Conservation (phyloP, 2,329 filamentous ascomycete species). For the Diaporthe ilicicola region DNA sequence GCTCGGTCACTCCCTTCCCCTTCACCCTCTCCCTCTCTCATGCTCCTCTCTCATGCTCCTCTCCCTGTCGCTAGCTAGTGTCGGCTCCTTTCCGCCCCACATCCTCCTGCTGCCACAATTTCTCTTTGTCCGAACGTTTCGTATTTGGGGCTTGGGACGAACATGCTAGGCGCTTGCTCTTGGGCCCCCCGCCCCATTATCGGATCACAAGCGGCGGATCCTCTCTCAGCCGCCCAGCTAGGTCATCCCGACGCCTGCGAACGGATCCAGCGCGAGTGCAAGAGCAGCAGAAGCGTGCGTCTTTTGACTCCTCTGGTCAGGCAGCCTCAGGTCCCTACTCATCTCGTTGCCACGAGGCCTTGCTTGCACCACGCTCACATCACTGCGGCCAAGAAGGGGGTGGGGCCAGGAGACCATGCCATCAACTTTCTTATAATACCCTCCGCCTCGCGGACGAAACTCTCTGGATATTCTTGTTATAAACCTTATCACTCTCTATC, state of each 20-base stretch:
- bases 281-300: conserved; percentile 17
- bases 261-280: conserved; percentile 14
- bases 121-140: conserved; percentile 25
- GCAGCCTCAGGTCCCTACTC: conserved; percentile 19
- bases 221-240: conserved; percentile 13
- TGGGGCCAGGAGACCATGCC: conserved; percentile 18
- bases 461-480: conserved; percentile 7
- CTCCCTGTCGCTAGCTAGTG: conserved; percentile 7
- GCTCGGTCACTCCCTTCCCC: not conserved
- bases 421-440: conserved; percentile 30
- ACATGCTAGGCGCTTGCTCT: conserved; percentile 23
- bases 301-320: conserved; percentile 26
- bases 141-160: conserved; percentile 17
- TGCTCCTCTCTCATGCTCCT: not conserved
- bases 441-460: conserved; percentile 26
- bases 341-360: not conserved
- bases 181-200: conserved; percentile 9
- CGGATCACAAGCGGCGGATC: conserved; percentile 29
- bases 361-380: not conserved
- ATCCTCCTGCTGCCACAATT: conserved; percentile 19
- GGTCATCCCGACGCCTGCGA: conserved; percentile 21
- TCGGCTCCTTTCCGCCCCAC: conserved; percentile 22
- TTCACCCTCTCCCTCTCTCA: not conserved
- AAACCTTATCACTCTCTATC: conserved; percentile 10
- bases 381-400: not conserved